Conservation (phyloP, 257 asterid genomes). For the Solanum sparsipilum region DNA sequence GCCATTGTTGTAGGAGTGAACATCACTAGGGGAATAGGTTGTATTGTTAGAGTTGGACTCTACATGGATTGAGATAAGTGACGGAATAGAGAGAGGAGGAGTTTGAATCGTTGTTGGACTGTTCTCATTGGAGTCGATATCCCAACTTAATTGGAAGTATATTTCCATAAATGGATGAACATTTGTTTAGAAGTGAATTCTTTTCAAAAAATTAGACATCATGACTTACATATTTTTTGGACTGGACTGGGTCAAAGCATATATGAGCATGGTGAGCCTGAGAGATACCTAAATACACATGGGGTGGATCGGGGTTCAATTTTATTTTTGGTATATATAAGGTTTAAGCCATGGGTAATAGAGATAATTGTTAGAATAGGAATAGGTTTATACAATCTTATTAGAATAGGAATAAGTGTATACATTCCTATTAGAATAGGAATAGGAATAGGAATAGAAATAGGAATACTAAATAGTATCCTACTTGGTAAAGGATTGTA, state of each 20-base stretch:
- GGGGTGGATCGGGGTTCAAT: neutral
- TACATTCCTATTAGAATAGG: no score
- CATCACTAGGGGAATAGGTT: neutral
- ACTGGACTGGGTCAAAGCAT: neutral
- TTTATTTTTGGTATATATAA: neutral
- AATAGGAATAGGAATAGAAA: no score
- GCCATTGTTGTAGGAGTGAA: neutral
- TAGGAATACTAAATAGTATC: no score
- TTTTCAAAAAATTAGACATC: neutral
- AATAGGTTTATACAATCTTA: no score
- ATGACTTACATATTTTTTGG: neutral
- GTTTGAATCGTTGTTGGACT: neutral
- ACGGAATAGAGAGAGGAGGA: neutral
- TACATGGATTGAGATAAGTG: neutral
- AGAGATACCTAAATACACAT: neutral
- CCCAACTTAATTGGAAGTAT: constrained; percentile 14
- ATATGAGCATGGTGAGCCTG: neutral
- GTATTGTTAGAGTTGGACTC: neutral
- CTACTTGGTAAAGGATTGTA: no score
- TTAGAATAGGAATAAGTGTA: no score
- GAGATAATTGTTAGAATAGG: neutral
- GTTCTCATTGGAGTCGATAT: neutral
- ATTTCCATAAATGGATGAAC: constrained; percentile 3
- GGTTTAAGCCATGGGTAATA: neutral
- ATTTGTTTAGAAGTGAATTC: neutral